Evolutionary conservation across 345 rosid genomes (phyloP).

Genomic region (Nasturtium officinale): DNA sequence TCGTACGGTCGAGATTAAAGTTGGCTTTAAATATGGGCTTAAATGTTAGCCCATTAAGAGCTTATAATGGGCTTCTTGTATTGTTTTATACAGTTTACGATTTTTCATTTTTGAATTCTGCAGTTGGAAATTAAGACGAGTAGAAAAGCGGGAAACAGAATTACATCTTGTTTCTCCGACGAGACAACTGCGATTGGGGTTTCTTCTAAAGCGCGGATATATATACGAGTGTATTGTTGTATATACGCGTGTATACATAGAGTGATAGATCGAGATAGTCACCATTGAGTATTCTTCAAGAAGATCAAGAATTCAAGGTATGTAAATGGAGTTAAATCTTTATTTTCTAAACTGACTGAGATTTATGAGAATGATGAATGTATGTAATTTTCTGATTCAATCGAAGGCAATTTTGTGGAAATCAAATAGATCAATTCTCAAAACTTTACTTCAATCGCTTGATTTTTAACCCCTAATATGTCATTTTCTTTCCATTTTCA

Average conservation of each 20-base stretch:
- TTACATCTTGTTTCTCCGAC: constrained; percentile 31
- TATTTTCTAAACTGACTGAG: background rate
- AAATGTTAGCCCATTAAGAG: background rate
- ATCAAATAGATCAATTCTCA: background rate
- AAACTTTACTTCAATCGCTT: background rate
- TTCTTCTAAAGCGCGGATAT: background rate
- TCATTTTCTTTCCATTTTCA: background rate
- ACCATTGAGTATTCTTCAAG: background rate
- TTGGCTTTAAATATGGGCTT: constrained; percentile 13
- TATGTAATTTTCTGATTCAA: background rate
- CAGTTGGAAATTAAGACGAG: constrained; percentile 3
- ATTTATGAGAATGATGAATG: background rate
- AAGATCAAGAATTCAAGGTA: background rate
- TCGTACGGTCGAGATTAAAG: constrained; percentile 17
- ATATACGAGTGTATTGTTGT: background rate
- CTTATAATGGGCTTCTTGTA: background rate
- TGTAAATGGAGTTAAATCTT: background rate
- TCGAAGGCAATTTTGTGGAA: background rate
- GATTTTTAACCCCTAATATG: background rate
- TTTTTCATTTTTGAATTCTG: background rate
- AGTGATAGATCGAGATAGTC: background rate
- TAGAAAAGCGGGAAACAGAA: constrained; percentile 26
- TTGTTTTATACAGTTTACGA: background rate
- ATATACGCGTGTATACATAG: background rate
- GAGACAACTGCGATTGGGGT: constrained; percentile 3